Evolutionary conservation across 257 asterid species (phyloP).

Genomic region (Lycium barbarum): DNA sequence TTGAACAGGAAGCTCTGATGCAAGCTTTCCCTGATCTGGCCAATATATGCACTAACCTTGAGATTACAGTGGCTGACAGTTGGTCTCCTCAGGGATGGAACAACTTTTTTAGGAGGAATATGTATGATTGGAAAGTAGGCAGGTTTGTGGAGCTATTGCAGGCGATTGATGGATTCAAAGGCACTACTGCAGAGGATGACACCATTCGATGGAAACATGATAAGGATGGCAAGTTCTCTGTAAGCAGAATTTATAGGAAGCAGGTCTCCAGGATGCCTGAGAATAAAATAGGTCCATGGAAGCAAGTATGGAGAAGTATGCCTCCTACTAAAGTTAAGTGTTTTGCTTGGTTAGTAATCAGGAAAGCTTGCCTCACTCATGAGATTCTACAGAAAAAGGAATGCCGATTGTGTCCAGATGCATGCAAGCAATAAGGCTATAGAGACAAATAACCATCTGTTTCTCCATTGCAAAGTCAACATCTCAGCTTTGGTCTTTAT

Average conservation of each 20-base stretch:
- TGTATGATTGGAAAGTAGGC: background rate
- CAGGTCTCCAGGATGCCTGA: background rate
- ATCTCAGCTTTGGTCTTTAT: no score
- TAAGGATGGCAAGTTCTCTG: no score
- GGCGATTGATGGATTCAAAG: no score
- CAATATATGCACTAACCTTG: background rate
- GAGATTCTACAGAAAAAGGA: no score
- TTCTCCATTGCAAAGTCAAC: background rate
- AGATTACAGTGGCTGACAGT: no score
- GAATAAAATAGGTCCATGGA: background rate
- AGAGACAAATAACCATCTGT: background rate
- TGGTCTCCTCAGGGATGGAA: no score
- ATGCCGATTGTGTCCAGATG: background rate
- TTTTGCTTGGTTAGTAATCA: background rate
- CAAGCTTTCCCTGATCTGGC: background rate
- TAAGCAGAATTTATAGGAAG: background rate
- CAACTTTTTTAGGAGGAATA: background rate
- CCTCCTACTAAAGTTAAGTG: background rate
- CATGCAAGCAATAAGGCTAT: background rate
- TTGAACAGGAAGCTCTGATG: background rate
- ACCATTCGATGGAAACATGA: no score
- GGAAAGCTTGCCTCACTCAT: no score
- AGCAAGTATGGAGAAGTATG: background rate
- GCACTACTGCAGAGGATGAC: no score
- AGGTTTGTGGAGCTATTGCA: background rate